Percentiles rank a stretch among this genome's conserved stretches.
phyloP scores from a whole-genome alignment of 1,139 yeast genomes.

The Citeromyces hawaiiensis region DNA sequence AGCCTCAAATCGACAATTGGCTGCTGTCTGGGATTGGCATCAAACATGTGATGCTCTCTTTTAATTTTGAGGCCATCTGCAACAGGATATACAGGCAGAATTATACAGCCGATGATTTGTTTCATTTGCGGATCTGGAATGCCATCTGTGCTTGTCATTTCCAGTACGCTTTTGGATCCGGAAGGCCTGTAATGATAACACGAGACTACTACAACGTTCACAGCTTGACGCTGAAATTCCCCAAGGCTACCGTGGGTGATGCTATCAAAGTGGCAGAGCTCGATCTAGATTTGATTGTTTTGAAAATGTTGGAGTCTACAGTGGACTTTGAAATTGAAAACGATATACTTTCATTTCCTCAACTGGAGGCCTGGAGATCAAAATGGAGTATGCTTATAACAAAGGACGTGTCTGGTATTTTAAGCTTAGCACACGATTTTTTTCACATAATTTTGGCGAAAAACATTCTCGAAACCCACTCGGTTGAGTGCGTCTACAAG shows the following conservation, averaged over 20 bases:
- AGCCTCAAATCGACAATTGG: slow-evolving; percentile 33
- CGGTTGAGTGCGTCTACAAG: neutral
- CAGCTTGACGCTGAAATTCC: slow-evolving; percentile 25
- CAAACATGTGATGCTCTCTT: slow-evolving; percentile 28
- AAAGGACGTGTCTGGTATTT: slow-evolving; percentile 28
- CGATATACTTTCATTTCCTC: slow-evolving; percentile 15
- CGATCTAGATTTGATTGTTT: slow-evolving; percentile 21
- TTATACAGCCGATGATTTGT: slow-evolving; percentile 24
- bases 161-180: slow-evolving; percentile 31
- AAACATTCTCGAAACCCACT: slow-evolving; percentile 13
- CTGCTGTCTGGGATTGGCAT: slow-evolving; percentile 32
- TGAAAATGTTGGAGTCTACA: slow-evolving; percentile 3
- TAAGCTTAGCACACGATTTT: slow-evolving; percentile 28
- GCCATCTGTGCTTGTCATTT: slow-evolving; percentile 32
- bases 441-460: slow-evolving; percentile 27
- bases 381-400: slow-evolving; percentile 27
- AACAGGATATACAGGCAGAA: slow-evolving; percentile 18
- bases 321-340: slow-evolving; percentile 3
- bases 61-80: slow-evolving; percentile 25
- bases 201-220: slow-evolving; percentile 22
- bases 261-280: slow-evolving; percentile 32
- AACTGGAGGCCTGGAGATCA: slow-evolving; percentile 23
- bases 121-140: slow-evolving; percentile 35
- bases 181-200: slow-evolving; percentile 24
- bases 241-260: slow-evolving; percentile 33